Conservation (phyloP, 352 stramenopile species). For the Phytophthora cactorum region DNA sequence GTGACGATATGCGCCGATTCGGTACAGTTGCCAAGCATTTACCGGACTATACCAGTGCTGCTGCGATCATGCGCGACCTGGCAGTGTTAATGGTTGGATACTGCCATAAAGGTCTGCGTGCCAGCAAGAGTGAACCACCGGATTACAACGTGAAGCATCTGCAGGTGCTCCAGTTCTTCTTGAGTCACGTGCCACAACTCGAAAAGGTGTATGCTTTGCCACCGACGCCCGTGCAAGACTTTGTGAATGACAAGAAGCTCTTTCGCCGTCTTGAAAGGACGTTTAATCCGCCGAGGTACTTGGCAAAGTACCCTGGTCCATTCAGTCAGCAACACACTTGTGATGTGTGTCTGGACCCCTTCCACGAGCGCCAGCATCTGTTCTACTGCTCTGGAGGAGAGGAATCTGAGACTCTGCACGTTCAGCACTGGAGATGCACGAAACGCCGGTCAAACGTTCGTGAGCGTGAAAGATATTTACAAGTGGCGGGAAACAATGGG, state of each 20-base stretch:
- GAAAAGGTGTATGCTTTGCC: slow-evolving; percentile 57
- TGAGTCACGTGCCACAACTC: slow-evolving; percentile 71
- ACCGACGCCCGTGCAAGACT: slow-evolving; percentile 22
- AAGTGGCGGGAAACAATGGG: slow-evolving; percentile 17
- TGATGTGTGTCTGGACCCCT: slow-evolving; percentile 71
- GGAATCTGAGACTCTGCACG: slow-evolving; percentile 44
- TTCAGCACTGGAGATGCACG: slow-evolving; percentile 83
- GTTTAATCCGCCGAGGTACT: slow-evolving; percentile 61
- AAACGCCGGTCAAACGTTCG: slow-evolving; percentile 53
- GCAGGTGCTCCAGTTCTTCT: slow-evolving; percentile 72
- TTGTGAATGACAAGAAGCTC: slow-evolving; percentile 60
- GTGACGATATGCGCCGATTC: slow-evolving; percentile 60
- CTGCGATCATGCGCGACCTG: slow-evolving; percentile 50
- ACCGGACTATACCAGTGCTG: slow-evolving; percentile 44
- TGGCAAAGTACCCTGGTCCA: slow-evolving; percentile 63
- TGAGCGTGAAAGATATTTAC: slow-evolving; percentile 29
- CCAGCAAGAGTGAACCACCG: slow-evolving; percentile 57
- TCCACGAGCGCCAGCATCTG: slow-evolving; percentile 76
- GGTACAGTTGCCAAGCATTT: slow-evolving; percentile 50
- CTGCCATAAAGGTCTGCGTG: slow-evolving; percentile 57
- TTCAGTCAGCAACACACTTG: slow-evolving; percentile 66
- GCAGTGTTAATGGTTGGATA: slow-evolving; percentile 50
- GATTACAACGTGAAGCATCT: slow-evolving; percentile 66
- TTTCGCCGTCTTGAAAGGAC: slow-evolving; percentile 54
- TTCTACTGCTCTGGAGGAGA: slow-evolving; percentile 66